phyloP scores from a whole-genome alignment of 1,139 yeast genomes.

The Taphrina deformans region DNA sequence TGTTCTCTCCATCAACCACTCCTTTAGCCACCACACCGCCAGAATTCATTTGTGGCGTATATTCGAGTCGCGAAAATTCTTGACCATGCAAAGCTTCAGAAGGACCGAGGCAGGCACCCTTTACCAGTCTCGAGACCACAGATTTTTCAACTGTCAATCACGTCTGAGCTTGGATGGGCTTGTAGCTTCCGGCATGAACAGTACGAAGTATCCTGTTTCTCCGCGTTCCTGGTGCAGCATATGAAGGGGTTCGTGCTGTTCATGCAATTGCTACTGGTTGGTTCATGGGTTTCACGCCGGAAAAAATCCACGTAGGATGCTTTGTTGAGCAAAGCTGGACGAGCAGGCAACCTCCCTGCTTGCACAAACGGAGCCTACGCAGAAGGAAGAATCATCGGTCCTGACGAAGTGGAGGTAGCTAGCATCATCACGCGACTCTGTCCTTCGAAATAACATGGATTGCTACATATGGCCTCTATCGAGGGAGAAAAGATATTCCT shows the following conservation, averaged over 20 bases:
- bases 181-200: too few species aligned
- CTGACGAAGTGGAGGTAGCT: slow-evolving; percentile 3
- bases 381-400: not conserved
- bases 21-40: not conserved
- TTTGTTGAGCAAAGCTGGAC: slow-evolving; percentile 20
- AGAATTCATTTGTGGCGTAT: not conserved
- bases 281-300: not conserved
- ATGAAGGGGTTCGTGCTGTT: not conserved
- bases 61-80: not conserved
- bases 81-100: too few species aligned
- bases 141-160: too few species aligned
- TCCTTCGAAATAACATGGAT: not conserved
- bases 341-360: slow-evolving; percentile 4
- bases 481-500: not conserved
- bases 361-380: slow-evolving; percentile 19
- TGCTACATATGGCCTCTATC: not conserved
- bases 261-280: not conserved
- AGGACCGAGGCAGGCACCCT: too few species aligned
- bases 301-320: slow-evolving; percentile 3
- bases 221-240: too few species aligned
- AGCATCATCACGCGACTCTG: not conserved
- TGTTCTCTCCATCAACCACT: too few species aligned
- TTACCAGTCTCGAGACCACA: too few species aligned
- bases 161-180: too few species aligned
- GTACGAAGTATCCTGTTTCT: not conserved